A percentile compares a stretch with the other conserved stretches of the same genome.
phyloP scores from a whole-genome alignment of 2,329 filamentous ascomycete genomes.

The Ascochyta fabae region DNA sequence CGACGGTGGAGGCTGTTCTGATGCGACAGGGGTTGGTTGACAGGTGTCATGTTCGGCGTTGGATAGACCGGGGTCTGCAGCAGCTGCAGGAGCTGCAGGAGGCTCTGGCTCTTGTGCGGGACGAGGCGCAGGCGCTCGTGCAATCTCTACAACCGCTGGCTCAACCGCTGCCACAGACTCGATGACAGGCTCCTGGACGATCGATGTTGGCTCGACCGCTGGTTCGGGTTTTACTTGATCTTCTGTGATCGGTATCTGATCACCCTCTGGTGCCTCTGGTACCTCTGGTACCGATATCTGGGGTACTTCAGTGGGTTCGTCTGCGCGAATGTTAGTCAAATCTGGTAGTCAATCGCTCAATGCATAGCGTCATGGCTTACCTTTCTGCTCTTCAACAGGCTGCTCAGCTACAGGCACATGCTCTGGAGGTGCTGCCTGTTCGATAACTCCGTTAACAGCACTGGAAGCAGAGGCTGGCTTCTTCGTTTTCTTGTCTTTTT shows the following conservation, averaged over 20 bases:
- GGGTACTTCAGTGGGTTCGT: slow-evolving; percentile 7
- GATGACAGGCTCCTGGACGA: slow-evolving; percentile 13
- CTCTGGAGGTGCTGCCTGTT: not conserved
- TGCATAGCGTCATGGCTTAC: not conserved
- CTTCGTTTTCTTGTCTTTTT: slow-evolving; percentile 14
- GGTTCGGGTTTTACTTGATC: slow-evolving; percentile 10
- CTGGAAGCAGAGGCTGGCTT: slow-evolving; percentile 2
- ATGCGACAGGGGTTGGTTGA: slow-evolving; percentile 24
- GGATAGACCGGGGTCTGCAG: slow-evolving; percentile 13
- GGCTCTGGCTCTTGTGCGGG: slow-evolving; percentile 19
- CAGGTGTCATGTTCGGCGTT: slow-evolving; percentile 20
- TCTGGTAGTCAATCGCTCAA: not conserved
- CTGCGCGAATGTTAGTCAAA: slow-evolving; percentile 4
- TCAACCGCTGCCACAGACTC: slow-evolving; percentile 10
- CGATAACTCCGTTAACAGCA: not conserved
- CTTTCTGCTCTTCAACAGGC: slow-evolving; percentile 5
- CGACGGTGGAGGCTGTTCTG: slow-evolving; percentile 24
- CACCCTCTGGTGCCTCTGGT: slow-evolving; percentile 7
- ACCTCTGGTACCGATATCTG: slow-evolving; percentile 11
- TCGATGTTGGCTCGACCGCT: slow-evolving; percentile 14
- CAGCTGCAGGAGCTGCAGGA: slow-evolving; percentile 17
- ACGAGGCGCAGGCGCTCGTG: slow-evolving; percentile 16
- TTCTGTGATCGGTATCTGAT: slow-evolving; percentile 4
- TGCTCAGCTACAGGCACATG: slow-evolving; percentile 3
- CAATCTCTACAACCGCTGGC: slow-evolving; percentile 15